These are phyloP conservation scores for Penicillium psychrofluorescens DNA, from an alignment of 495 filamentous ascomycete species.

Conservation along the genomic window DNA sequence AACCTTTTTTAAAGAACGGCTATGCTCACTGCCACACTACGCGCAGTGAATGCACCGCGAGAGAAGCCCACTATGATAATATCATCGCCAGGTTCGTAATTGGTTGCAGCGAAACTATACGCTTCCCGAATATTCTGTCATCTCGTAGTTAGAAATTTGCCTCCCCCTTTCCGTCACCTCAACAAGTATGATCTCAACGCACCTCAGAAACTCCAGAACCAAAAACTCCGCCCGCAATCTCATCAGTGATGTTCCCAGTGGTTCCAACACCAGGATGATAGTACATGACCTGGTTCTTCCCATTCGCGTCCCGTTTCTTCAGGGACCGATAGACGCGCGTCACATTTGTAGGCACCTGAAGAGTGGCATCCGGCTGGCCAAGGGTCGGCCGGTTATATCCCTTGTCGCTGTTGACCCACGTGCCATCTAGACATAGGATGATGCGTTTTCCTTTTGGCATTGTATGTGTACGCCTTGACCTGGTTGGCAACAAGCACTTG, in stretches of 20 bases:
- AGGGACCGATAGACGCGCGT: conserved; percentile 34
- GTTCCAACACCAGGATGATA: conserved; percentile 50
- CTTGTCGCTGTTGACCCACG: conserved; percentile 31
- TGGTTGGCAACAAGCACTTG: no score
- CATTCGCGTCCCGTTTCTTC: conserved; percentile 15
- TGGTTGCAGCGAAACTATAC: conserved; percentile 60
- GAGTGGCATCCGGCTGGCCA: conserved; percentile 11
- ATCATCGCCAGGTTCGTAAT: conserved; percentile 61
- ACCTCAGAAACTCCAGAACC: conserved; percentile 41
- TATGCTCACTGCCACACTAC: conserved; percentile 39
- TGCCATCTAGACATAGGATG: conserved; percentile 37
- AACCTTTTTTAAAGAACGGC: background rate
- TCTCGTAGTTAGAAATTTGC: background rate
- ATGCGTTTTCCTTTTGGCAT: conserved; percentile 18
- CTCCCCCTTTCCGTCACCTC: background rate
- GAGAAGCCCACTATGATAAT: conserved; percentile 68
- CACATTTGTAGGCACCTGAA: conserved; percentile 37
- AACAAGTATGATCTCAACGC: conserved; percentile 1
- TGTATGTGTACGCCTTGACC: no score
- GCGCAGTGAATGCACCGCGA: conserved; percentile 64
- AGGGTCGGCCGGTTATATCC: conserved; percentile 10
- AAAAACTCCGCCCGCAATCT: conserved; percentile 42
- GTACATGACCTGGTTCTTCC: conserved; percentile 40
- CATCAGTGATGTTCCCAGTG: conserved; percentile 30
- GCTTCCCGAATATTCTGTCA: conserved; percentile 54